Percentiles rank a stretch among this genome's conserved stretches.
Conservation (phyloP, 768 basidiomycete genomes). For the Mycena rebaudengoi region DNA sequence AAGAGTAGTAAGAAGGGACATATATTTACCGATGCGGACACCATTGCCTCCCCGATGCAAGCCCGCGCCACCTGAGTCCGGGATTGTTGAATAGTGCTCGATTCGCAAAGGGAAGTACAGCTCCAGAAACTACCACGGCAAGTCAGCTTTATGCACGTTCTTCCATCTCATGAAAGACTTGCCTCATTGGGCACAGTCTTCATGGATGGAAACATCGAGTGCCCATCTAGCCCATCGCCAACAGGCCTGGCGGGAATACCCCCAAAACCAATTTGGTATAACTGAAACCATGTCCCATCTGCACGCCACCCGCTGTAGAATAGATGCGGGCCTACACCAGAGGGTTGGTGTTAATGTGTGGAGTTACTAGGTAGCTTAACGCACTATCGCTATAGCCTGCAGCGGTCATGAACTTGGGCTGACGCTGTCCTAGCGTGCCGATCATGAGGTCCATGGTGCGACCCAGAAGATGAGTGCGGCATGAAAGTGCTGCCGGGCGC, state of each 20-base stretch:
- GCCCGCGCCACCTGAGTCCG: constrained; percentile 41
- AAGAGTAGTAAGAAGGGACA: neutral
- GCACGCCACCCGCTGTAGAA: constrained; percentile 39
- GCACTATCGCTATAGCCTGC: constrained; percentile 38
- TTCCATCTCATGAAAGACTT: neutral
- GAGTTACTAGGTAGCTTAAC: neutral
- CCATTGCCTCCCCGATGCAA: constrained; percentile 41
- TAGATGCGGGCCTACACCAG: constrained; percentile 33
- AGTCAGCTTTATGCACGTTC: neutral
- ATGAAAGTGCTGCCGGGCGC: constrained; percentile 39
- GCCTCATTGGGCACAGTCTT: constrained; percentile 40
- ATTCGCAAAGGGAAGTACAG: constrained; percentile 39
- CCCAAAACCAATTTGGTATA: constrained; percentile 41
- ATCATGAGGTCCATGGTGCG: constrained; percentile 38
- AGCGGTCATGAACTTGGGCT: constrained; percentile 37
- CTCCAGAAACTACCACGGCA: constrained; percentile 30
- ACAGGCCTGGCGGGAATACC: constrained; percentile 23
- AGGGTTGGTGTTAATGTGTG: neutral
- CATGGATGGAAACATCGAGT: constrained; percentile 43
- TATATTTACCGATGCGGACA: constrained; percentile 36
- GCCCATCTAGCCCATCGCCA: constrained; percentile 34
- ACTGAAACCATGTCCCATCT: constrained; percentile 39
- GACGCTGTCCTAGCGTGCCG: constrained; percentile 36
- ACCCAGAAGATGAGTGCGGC: constrained; percentile 39
- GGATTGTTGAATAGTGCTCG: constrained; percentile 38